Conservation (phyloP, 306 rosid species). For the Macrotyloma uniflorum region DNA sequence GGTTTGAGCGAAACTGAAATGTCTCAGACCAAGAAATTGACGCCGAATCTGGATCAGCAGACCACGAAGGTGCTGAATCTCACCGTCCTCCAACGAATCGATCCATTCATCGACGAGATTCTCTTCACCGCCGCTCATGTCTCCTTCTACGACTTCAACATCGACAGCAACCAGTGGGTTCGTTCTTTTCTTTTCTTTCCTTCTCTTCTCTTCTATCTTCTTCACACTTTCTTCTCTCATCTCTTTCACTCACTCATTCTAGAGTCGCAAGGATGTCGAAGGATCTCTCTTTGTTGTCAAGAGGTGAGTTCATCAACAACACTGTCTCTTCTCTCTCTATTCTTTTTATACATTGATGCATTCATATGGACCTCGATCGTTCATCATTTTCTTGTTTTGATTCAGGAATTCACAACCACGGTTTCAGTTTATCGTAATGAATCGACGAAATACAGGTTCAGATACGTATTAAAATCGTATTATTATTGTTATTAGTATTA, state of each 20-base stretch:
- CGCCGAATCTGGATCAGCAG: conserved; percentile 91
- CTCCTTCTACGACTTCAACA: conserved; percentile 81
- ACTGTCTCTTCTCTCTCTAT: background rate
- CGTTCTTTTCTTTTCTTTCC: conserved; percentile 41
- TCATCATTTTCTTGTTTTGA: background rate
- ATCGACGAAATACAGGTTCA: conserved; percentile 86
- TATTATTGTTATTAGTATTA: background rate
- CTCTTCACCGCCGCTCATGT: conserved; percentile 95
- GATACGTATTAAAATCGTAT: background rate
- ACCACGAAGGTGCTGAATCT: conserved; percentile 88
- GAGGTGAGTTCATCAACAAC: conserved; percentile 69
- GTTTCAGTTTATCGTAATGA: conserved; percentile 96
- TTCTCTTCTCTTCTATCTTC: background rate
- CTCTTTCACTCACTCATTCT: background rate
- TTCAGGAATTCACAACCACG: conserved; percentile 82
- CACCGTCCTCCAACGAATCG: conserved; percentile 86
- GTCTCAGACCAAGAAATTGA: conserved; percentile 69
- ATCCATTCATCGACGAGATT: conserved; percentile 89
- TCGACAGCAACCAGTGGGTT: conserved; percentile 89
- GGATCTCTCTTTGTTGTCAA: conserved; percentile 98
- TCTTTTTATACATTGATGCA: conserved; percentile 8
- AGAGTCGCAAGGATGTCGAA: conserved; percentile 98
- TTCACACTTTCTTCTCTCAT: background rate
- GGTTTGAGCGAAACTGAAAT: conserved; percentile 26
- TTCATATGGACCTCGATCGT: conserved; percentile 12